A percentile compares a stretch with the other conserved stretches of the same genome.
These are phyloP conservation scores for Laguncularia racemosa DNA, from an alignment of 345 rosid species.

Conservation along the genomic window DNA sequence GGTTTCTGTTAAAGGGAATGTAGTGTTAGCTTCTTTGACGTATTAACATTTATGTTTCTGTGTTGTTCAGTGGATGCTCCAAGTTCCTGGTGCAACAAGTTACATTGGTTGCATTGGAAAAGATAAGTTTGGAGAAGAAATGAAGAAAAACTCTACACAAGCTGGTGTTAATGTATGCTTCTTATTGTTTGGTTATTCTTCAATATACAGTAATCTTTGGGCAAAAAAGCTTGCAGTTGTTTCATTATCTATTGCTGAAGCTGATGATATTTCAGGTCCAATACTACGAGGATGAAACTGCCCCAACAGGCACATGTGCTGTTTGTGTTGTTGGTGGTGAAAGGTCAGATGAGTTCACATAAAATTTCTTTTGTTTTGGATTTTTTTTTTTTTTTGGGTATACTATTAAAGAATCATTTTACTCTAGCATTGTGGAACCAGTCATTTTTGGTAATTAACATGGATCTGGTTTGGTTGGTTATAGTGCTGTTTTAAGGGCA, in stretches of 20 bases:
- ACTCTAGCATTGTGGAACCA: no score
- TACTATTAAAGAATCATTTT: no score
- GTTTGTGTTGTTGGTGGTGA: slow-evolving; percentile 98
- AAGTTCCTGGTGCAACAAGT: slow-evolving; percentile 79
- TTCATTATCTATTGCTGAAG: background rate
- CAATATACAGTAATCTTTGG: background rate
- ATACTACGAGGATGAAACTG: slow-evolving; percentile 72
- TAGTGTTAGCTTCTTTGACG: background rate
- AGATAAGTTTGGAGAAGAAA: slow-evolving; percentile 92
- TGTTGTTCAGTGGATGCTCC: slow-evolving; percentile 85
- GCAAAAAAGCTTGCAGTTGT: background rate
- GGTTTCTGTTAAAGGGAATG: background rate
- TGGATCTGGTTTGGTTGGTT: no score
- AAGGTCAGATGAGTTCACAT: slow-evolving; percentile 37
- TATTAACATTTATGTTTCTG: background rate
- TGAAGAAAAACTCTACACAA: slow-evolving; percentile 66
- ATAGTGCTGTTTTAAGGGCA: no score
- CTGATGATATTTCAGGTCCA: slow-evolving; percentile 38
- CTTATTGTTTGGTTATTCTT: background rate
- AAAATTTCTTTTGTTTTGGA: no score
- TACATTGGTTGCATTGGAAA: slow-evolving; percentile 95
- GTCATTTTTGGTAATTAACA: no score
- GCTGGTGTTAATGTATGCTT: slow-evolving; percentile 77
- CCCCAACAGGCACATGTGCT: slow-evolving; percentile 89
- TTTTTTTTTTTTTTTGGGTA: background rate